Percentiles rank a stretch among this genome's conserved stretches.
phyloP scores from a whole-genome alignment of 2,329 filamentous ascomycete genomes.

The Penicillium sp. region DNA sequence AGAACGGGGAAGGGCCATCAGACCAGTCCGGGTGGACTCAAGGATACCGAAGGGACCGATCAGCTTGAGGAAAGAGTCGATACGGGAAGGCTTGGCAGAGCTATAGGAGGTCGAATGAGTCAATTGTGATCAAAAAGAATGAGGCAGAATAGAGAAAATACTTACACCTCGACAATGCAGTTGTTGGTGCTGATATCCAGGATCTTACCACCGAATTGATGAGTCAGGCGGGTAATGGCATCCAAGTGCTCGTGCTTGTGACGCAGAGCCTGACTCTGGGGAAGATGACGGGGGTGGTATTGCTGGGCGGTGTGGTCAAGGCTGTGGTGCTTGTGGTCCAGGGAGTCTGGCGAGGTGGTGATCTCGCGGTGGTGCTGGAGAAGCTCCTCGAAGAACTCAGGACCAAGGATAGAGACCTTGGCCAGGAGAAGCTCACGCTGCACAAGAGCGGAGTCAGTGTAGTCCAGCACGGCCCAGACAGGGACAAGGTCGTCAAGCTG shows the following conservation, averaged over 20 bases:
- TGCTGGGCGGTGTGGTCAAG: constrained; percentile 15
- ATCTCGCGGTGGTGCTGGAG: constrained; percentile 93
- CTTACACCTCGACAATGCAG: constrained; percentile 94
- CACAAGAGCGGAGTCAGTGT: constrained; percentile 82
- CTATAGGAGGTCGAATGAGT: constrained; percentile 36
- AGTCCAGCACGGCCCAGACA: constrained; percentile 96
- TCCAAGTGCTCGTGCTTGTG: constrained; percentile 97
- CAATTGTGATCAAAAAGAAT: background rate
- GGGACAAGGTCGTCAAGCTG: constrained; percentile 95
- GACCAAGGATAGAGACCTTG: constrained; percentile 92
- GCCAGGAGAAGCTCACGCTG: constrained; percentile 91
- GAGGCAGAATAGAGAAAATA: constrained; percentile 17
- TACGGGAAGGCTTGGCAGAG: constrained; percentile 83
- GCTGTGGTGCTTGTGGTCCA: constrained; percentile 19
- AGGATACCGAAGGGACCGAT: constrained; percentile 90
- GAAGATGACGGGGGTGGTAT: constrained; percentile 83
- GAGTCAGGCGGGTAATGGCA: constrained; percentile 89
- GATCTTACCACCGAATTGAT: constrained; percentile 96
- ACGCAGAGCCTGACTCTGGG: constrained; percentile 76
- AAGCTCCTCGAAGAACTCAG: constrained; percentile 96
- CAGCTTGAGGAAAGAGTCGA: constrained; percentile 96
- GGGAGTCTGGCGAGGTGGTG: constrained; percentile 44
- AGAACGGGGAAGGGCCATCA: constrained; percentile 93
- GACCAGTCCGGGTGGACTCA: constrained; percentile 85
- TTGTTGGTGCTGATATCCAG: constrained; percentile 96